These are phyloP conservation scores for Penicillium rolfsii DNA, from an alignment of 2,329 filamentous ascomycete genomes.

Conservation along the genomic window DNA sequence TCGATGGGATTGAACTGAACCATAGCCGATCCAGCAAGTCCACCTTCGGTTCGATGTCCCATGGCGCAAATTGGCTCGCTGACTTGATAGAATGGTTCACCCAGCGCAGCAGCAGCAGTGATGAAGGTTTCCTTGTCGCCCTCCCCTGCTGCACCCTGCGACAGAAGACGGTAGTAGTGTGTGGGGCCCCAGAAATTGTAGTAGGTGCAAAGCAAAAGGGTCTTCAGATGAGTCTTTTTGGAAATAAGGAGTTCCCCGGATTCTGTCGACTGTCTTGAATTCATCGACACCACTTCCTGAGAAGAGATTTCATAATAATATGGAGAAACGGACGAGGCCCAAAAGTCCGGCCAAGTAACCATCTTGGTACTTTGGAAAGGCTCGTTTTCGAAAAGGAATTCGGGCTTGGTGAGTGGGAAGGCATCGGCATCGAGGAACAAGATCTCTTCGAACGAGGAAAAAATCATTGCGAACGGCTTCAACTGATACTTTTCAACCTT, in stretches of 20 bases:
- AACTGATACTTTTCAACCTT: conserved; percentile 49
- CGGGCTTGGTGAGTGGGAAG: conserved; percentile 48
- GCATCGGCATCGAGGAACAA: conserved; percentile 54
- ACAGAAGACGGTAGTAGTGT: conserved; percentile 53
- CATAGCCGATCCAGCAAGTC: conserved; percentile 43
- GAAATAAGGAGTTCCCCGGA: conserved; percentile 54
- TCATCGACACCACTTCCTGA: conserved; percentile 34
- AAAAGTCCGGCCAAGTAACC: conserved; percentile 36
- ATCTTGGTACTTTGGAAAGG: conserved; percentile 48
- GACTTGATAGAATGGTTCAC: conserved; percentile 48
- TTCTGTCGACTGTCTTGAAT: conserved; percentile 46
- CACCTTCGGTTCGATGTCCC: conserved; percentile 31
- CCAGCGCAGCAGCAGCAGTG: conserved; percentile 45
- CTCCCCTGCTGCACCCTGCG: conserved; percentile 43
- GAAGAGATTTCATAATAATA: conserved; percentile 51
- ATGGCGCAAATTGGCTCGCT: conserved; percentile 38
- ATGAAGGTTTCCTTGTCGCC: conserved; percentile 57
- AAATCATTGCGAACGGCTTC: conserved; percentile 52
- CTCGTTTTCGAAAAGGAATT: conserved; percentile 44
- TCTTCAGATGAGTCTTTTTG: conserved; percentile 52
- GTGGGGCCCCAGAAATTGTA: conserved; percentile 59
- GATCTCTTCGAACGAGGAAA: conserved; percentile 53
- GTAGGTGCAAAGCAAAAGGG: conserved; percentile 55
- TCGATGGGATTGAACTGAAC: conserved; percentile 41
- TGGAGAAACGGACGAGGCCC: conserved; percentile 47